Evolutionary conservation across 2,329 filamentous ascomycete species (phyloP), one percentile per base, ranked within the genome.

Genomic region (Talaromyces sp.): DNA sequence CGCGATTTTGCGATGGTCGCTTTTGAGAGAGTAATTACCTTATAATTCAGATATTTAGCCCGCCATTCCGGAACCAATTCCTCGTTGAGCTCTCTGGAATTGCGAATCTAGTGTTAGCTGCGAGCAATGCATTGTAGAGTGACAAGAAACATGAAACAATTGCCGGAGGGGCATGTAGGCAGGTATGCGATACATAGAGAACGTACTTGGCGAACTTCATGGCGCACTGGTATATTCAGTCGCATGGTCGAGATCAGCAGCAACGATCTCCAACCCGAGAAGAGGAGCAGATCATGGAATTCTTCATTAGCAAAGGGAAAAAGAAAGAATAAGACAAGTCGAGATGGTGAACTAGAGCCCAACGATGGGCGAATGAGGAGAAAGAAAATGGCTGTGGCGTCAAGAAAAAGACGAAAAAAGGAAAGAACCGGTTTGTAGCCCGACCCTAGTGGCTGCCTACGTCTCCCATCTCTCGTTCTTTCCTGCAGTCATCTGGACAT

Each of bases 41-140:
- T 97, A 84, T 98, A 98, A 79, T 97, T 88, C 71, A 98, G 85
- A 78, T 97, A 98, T 78, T 97, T 96, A 77, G 89, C 86, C 73
- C 91, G 88, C 94, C 94, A 98, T 86, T 98, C 93, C 74, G 93
- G 93, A 69, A 97, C 92, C 62, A 93, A 86, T 72, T 96, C 91
- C 74, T 90, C 87, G 75, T 97, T 92, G 68, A 97, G 85, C 80
- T 96, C 92, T 75, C 85, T 87, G 67, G 10, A 27, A 68, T 65
- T 43, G 17, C 39, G 19, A 67, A 64, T 62, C 60, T 60, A 47
- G 64, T 15, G 43, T 47, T 31, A 39, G 49, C 65, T 66, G 63
- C 56, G 22, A 45, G 56, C 13, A 59, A 45, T 35, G 64, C 66
- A 62, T 49, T 56, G 45, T 57, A 65, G 65, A 54, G 27, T 39